Conservation (phyloP, 2,329 filamentous ascomycete species). For the Emmonsiellopsis sp. region DNA sequence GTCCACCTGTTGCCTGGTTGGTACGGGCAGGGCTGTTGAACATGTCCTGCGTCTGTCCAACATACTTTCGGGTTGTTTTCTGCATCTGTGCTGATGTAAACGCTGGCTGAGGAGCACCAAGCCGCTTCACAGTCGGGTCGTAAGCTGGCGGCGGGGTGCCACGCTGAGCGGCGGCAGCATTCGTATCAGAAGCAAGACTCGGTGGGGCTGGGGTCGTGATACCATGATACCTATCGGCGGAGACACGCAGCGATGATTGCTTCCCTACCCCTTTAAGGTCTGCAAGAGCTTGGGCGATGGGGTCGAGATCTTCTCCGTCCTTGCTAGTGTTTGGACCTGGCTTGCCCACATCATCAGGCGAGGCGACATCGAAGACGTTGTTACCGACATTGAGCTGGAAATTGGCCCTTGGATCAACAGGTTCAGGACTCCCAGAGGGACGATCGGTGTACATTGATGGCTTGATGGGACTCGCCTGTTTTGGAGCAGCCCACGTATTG, state of each 20-base stretch:
- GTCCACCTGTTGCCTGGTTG: slow-evolving; percentile 14
- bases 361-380: slow-evolving; percentile 89
- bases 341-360: slow-evolving; percentile 51
- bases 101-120: slow-evolving; percentile 83
- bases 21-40: slow-evolving; percentile 40
- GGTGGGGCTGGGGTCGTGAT: slow-evolving; percentile 67
- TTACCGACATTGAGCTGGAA: slow-evolving; percentile 90
- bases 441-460: slow-evolving; percentile 18
- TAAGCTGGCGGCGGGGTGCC: slow-evolving; percentile 84
- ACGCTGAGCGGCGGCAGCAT: slow-evolving; percentile 44
- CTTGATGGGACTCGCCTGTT: slow-evolving; percentile 37
- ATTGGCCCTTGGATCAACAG: slow-evolving; percentile 83
- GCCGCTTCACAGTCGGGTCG: slow-evolving; percentile 58
- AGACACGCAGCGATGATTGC: slow-evolving; percentile 70
- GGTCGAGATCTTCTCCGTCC: slow-evolving; percentile 60
- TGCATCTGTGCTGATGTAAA: slow-evolving; percentile 94
- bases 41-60: slow-evolving; percentile 71
- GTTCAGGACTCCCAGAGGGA: slow-evolving; percentile 56
- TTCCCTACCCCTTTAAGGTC: slow-evolving; percentile 85
- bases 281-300: slow-evolving; percentile 83
- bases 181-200: slow-evolving; percentile 25
- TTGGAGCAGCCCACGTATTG: slow-evolving; percentile 43
- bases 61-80: slow-evolving; percentile 82
- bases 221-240: slow-evolving; percentile 94
- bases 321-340: slow-evolving; percentile 28